Percentiles rank a stretch among this genome's conserved stretches.
phyloP scores from a whole-genome alignment of 441 rosid genomes.

The Rhodomyrtus psidioides region DNA sequence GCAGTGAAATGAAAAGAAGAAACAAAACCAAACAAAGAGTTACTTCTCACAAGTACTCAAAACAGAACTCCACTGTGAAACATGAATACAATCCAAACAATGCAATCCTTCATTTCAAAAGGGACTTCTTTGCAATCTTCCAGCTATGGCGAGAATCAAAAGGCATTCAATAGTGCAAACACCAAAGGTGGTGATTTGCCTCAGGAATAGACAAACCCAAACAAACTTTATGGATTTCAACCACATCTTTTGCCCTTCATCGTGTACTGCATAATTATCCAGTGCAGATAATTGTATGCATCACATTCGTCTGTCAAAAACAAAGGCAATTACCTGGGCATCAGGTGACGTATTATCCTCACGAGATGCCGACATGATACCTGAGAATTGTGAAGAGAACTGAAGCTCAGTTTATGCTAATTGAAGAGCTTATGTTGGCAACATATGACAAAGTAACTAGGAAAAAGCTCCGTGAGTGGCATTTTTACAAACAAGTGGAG shows the following conservation, averaged over 20 bases:
- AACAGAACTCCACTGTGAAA: not conserved
- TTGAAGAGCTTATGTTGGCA: not conserved
- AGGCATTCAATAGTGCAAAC: not conserved
- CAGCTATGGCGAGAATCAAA: not conserved
- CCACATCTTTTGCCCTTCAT: not conserved
- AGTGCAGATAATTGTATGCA: not conserved
- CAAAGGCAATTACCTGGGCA: conserved; percentile 22
- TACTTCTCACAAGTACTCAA: not conserved
- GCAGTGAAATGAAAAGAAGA: not conserved
- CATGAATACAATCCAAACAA: not conserved
- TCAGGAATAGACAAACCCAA: not conserved
- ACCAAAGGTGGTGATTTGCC: not conserved
- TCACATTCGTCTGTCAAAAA: not conserved
- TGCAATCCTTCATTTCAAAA: not conserved
- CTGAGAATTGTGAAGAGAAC: not conserved
- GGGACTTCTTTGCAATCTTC: not conserved
- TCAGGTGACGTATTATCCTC: conserved; percentile 30
- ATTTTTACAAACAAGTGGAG: not conserved
- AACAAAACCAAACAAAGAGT: not conserved
- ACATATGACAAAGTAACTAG: not conserved
- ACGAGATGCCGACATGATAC: conserved; percentile 32
- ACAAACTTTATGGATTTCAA: not conserved
- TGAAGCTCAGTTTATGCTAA: not conserved
- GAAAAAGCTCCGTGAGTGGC: not conserved
- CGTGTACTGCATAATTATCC: not conserved